A percentile compares a stretch with the other conserved stretches of the same genome.
Evolutionary conservation across 140 eudicot species (phyloP).

Genomic region (Stevia rebaudiana): DNA sequence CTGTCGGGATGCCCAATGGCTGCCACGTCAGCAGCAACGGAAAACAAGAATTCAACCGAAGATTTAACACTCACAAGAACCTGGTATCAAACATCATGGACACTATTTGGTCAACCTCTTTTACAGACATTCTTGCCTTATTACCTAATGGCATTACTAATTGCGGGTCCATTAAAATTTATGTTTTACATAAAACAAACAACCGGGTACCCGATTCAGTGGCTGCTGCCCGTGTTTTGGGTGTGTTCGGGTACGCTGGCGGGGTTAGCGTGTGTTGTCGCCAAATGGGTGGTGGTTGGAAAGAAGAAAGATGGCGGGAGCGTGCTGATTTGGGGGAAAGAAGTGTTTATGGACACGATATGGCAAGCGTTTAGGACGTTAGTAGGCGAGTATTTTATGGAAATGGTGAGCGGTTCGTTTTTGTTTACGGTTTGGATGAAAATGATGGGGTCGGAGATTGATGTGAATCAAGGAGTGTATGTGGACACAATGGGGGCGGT

Average conservation of each 20-base stretch:
- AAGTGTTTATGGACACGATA: conserved; percentile 60
- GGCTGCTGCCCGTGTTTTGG: conserved; percentile 64
- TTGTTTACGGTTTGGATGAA: conserved; percentile 67
- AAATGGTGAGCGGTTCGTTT: conserved; percentile 57
- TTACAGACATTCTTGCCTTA: conserved; percentile 66
- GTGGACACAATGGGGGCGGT: conserved; percentile 83
- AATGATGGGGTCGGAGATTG: conserved; percentile 57
- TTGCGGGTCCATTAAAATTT: conserved; percentile 43
- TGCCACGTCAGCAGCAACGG: conserved; percentile 29
- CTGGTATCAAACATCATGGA: conserved; percentile 61
- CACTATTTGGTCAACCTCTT: conserved; percentile 56
- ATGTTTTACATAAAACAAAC: conserved; percentile 29
- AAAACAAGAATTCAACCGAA: conserved; percentile 24
- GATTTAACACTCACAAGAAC: conserved; percentile 54
- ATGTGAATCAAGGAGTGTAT: conserved; percentile 49
- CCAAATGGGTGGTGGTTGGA: conserved; percentile 68
- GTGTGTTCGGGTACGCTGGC: conserved; percentile 47
- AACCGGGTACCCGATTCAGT: conserved; percentile 45
- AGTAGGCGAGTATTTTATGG: conserved; percentile 70
- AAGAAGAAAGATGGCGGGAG: conserved; percentile 66
- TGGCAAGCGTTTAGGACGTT: conserved; percentile 82
- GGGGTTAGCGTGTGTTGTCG: conserved; percentile 49
- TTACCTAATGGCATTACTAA: conserved; percentile 46
- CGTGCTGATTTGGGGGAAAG: conserved; percentile 55
- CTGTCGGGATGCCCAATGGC: conserved; percentile 84